These are phyloP conservation scores for Neonectria sp. DNA, from an alignment of 2,329 filamentous ascomycete species.

Conservation along the genomic window DNA sequence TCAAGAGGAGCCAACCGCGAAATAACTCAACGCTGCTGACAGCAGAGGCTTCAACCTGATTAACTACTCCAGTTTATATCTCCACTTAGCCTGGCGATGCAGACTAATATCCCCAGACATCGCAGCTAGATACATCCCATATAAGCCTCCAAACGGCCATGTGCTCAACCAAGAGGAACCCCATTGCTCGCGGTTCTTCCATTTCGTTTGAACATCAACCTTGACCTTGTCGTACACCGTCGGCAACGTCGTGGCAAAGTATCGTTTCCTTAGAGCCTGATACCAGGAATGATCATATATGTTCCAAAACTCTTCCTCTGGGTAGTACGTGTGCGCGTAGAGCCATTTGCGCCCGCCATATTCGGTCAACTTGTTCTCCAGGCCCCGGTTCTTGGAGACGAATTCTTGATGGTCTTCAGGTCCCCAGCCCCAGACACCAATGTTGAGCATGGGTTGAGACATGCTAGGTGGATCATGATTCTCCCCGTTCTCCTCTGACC, in stretches of 20 bases:
- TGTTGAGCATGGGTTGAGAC: slow-evolving; percentile 64
- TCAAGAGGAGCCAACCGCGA: neutral
- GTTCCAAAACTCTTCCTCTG: slow-evolving; percentile 75
- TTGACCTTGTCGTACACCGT: slow-evolving; percentile 78
- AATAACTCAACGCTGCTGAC: neutral
- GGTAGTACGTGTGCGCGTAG: slow-evolving; percentile 85
- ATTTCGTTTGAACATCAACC: slow-evolving; percentile 54
- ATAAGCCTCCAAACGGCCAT: slow-evolving; percentile 42
- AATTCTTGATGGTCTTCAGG: slow-evolving; percentile 67
- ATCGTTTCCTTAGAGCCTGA: slow-evolving; percentile 71
- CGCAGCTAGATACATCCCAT: slow-evolving; percentile 40
- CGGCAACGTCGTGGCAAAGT: slow-evolving; percentile 70
- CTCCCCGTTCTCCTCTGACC: neutral
- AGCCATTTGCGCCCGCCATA: slow-evolving; percentile 85
- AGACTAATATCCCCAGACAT: slow-evolving; percentile 38
- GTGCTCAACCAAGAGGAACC: neutral
- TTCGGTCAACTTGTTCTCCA: slow-evolving; percentile 75
- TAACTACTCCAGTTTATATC: slow-evolving; percentile 5
- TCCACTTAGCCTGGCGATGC: slow-evolving; percentile 35
- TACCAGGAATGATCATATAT: slow-evolving; percentile 73
- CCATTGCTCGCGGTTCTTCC: neutral
- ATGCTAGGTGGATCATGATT: rapidly evolving
- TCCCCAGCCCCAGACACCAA: slow-evolving; percentile 82
- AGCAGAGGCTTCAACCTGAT: neutral
- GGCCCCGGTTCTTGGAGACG: slow-evolving; percentile 73